These are phyloP conservation scores for Coniochaeta ligniaria DNA, from an alignment of 2,329 filamentous ascomycete species.

Conservation along the genomic window DNA sequence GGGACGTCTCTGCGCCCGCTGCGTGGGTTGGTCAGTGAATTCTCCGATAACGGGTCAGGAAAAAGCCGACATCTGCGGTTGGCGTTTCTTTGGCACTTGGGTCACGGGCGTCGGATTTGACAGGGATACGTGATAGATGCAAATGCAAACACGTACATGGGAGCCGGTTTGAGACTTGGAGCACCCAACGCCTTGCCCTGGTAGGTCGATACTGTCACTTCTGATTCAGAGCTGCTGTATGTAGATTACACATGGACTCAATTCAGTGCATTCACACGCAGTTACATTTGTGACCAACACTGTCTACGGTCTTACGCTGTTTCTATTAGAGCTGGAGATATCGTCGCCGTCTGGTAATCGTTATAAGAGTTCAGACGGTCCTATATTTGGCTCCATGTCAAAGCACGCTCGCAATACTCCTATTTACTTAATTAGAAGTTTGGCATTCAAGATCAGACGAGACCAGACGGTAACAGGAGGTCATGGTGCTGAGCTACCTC, in stretches of 20 bases:
- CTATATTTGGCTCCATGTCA: neutral
- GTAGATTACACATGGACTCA: too few species aligned
- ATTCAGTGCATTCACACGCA: too few species aligned
- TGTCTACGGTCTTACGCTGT: too few species aligned
- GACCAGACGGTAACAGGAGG: neutral
- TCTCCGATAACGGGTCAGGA: neutral
- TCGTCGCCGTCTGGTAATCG: neutral
- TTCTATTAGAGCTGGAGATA: neutral
- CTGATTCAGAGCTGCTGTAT: neutral
- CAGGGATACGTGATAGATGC: neutral
- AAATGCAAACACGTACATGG: neutral
- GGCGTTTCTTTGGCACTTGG: neutral
- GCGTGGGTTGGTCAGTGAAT: neutral
- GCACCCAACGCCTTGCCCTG: neutral
- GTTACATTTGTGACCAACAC: too few species aligned
- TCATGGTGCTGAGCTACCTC: neutral
- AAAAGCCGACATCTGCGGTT: neutral
- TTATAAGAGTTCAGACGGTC: neutral
- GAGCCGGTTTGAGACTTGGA: neutral
- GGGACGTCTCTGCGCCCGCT: neutral
- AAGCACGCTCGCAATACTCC: neutral
- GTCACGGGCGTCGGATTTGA: neutral
- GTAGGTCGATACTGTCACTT: neutral
- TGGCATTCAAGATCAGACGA: neutral
- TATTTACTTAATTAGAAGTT: too few species aligned